phyloP scores from a whole-genome alignment of 2,329 filamentous ascomycete species.

The Bipolaris zeicola region DNA sequence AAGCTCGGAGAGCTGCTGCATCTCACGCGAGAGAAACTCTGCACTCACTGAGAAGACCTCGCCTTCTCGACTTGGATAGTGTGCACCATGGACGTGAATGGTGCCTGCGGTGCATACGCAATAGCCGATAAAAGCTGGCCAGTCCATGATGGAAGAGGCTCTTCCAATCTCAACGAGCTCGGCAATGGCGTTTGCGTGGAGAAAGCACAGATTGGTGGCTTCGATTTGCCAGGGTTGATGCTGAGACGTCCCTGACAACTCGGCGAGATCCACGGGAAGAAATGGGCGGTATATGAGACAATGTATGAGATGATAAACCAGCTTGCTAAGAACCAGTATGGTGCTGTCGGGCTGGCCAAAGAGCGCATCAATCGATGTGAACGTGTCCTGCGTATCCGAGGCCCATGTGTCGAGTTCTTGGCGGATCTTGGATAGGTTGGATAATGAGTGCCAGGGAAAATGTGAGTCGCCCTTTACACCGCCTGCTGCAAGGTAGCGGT shows the following conservation, averaged over 20 bases:
- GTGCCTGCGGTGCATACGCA: constrained; percentile 86
- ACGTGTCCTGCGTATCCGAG: constrained; percentile 77
- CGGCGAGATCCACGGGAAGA: constrained; percentile 80
- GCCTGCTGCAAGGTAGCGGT: constrained; percentile 80
- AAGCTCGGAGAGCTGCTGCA: constrained; percentile 78
- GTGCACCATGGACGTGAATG: constrained; percentile 83
- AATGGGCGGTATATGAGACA: constrained; percentile 88
- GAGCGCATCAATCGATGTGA: constrained; percentile 74
- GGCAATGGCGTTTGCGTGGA: constrained; percentile 85
- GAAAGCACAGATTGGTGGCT: constrained; percentile 83
- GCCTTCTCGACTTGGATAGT: constrained; percentile 71
- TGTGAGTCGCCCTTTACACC: constrained; percentile 89
- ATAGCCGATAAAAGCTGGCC: constrained; percentile 85
- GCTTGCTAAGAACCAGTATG: constrained; percentile 78
- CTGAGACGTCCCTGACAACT: constrained; percentile 78
- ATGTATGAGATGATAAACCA: constrained; percentile 85
- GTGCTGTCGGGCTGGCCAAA: constrained; percentile 81
- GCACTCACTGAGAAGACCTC: constrained; percentile 67
- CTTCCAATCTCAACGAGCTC: constrained; percentile 81
- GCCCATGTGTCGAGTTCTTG: constrained; percentile 87
- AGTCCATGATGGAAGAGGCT: constrained; percentile 75
- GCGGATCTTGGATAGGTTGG: constrained; percentile 82
- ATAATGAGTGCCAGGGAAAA: constrained; percentile 88
- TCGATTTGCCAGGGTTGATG: constrained; percentile 94
- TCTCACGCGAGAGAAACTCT: constrained; percentile 76